Conservation (phyloP, 495 filamentous ascomycete genomes). For the Tuber brumale region DNA sequence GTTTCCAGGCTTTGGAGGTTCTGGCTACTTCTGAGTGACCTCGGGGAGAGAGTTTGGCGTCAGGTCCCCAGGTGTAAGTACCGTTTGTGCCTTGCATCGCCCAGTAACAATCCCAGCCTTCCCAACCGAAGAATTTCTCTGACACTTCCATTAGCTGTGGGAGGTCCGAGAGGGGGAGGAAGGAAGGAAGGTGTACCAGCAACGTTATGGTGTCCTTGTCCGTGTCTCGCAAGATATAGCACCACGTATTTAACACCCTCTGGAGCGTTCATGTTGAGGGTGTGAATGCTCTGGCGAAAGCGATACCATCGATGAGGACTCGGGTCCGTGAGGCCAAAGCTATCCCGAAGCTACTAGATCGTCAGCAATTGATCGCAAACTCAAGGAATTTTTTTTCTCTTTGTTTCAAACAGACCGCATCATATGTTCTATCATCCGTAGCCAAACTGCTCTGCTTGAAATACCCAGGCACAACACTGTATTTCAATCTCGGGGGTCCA, state of each 20-base stretch:
- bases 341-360: slow-evolving; percentile 49
- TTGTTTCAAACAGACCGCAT: slow-evolving; percentile 46
- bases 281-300: slow-evolving; percentile 53
- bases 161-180: background rate
- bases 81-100: slow-evolving; percentile 33
- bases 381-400: background rate
- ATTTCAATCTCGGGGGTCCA: slow-evolving; percentile 46
- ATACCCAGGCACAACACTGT: slow-evolving; percentile 60
- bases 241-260: slow-evolving; percentile 30
- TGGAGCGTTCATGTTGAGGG: slow-evolving; percentile 50
- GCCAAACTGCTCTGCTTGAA: slow-evolving; percentile 62
- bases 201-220: slow-evolving; percentile 38
- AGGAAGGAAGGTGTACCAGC: slow-evolving; percentile 15
- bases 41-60: slow-evolving; percentile 26
- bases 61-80: slow-evolving; percentile 32
- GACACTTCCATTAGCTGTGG: background rate
- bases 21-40: slow-evolving; percentile 27
- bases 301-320: slow-evolving; percentile 54
- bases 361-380: background rate
- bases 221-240: slow-evolving; percentile 32
- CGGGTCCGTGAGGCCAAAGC: slow-evolving; percentile 50
- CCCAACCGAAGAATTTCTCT: slow-evolving; percentile 29
- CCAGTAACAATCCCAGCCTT: slow-evolving; percentile 39
- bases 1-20: slow-evolving; percentile 29
- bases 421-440: slow-evolving; percentile 59